A percentile compares a stretch with the other conserved stretches of the same genome.
Conservation (phyloP, 2,329 filamentous ascomycete species). For the Fusarium sp. region DNA sequence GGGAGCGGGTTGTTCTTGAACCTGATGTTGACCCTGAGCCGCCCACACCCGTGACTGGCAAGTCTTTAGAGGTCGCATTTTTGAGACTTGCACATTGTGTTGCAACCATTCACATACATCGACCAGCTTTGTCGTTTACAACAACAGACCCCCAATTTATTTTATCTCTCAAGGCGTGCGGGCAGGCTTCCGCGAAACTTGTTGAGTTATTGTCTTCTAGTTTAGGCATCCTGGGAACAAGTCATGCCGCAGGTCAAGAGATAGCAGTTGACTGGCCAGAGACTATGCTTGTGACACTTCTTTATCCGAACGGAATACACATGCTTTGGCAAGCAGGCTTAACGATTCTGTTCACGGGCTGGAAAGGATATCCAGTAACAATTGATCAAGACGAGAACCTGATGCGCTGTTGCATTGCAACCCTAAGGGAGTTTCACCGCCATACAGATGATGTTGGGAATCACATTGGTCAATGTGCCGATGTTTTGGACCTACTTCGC, state of each 20-base stretch:
- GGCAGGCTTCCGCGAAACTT: constrained; percentile 17
- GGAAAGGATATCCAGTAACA: constrained; percentile 37
- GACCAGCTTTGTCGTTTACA: constrained; percentile 45
- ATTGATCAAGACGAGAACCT: constrained; percentile 26
- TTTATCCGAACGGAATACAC: constrained; percentile 46
- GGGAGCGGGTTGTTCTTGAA: constrained; percentile 31
- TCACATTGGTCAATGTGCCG: constrained; percentile 37
- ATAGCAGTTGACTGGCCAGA: not conserved
- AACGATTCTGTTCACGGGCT: constrained; percentile 42
- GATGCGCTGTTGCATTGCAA: constrained; percentile 31
- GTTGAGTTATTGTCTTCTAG: constrained; percentile 5
- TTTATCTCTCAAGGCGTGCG: constrained; percentile 35
- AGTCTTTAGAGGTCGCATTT: constrained; percentile 20
- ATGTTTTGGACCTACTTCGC: constrained; percentile 40
- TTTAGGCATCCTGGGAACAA: not conserved
- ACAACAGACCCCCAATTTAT: constrained; percentile 40
- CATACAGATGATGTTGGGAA: constrained; percentile 28
- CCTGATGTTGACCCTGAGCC: constrained; percentile 18
- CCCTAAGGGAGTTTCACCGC: constrained; percentile 20
- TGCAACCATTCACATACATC: constrained; percentile 44
- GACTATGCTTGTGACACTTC: constrained; percentile 17
- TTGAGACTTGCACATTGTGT: constrained; percentile 36
- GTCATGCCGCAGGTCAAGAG: not conserved
- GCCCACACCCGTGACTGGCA: not conserved
- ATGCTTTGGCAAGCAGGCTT: constrained; percentile 48